phyloP scores from a whole-genome alignment of 495 filamentous ascomycete species.

The Aspergillus saccharolyticus region DNA sequence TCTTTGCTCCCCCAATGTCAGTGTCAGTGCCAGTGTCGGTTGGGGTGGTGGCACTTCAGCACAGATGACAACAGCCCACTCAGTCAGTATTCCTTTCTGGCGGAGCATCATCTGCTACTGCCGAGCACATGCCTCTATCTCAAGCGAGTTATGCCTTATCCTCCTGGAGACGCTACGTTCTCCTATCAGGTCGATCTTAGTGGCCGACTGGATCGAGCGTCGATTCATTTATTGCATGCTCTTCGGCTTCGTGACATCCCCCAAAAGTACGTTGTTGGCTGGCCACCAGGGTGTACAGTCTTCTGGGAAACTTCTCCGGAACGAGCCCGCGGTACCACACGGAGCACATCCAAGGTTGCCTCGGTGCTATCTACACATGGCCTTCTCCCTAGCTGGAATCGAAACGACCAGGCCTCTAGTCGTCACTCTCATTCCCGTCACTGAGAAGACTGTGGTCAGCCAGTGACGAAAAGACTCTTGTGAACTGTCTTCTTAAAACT shows the following conservation, averaged over 20 bases:
- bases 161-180: neutral
- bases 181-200: neutral
- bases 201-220: neutral
- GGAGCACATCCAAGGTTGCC: constrained; percentile 24
- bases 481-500: neutral
- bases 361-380: constrained; percentile 8
- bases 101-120: neutral
- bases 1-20: neutral
- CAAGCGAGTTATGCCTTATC: neutral
- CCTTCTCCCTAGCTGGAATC: neutral
- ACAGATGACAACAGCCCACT: neutral
- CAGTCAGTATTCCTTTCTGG: neutral
- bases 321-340: constrained; percentile 17
- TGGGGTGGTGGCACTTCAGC: constrained; percentile 9
- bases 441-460: neutral
- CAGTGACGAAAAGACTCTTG: neutral
- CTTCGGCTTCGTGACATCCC: neutral
- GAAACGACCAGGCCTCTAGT: neutral
- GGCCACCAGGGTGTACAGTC: neutral
- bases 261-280: neutral
- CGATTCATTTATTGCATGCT: neutral
- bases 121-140: constrained; percentile 1
- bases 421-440: neutral
- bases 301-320: constrained; percentile 3
- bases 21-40: neutral